A percentile compares a stretch with the other conserved stretches of the same genome.
Conservation (phyloP, 805 yeast genomes). For the Candida morakotiae region DNA sequence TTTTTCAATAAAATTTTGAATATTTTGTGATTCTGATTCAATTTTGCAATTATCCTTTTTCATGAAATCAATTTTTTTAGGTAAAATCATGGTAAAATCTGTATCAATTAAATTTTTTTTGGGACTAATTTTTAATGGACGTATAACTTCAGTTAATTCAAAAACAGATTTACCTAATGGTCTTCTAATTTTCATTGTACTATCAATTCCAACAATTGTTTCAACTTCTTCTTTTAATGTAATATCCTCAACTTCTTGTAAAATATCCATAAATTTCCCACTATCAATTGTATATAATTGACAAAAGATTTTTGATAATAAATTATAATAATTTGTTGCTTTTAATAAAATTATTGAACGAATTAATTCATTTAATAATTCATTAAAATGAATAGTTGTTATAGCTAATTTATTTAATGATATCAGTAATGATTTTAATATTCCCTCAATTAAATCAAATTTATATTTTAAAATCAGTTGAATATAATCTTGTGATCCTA, state of each 20-base stretch:
- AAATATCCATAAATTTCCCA: conserved; percentile 20
- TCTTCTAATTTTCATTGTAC: conserved; percentile 7
- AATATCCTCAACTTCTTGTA: conserved; percentile 17
- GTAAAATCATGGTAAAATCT: conserved; percentile 32
- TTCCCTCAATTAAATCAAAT: conserved; percentile 20
- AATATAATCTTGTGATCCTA: conserved; percentile 26
- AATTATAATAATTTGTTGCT: conserved; percentile 22
- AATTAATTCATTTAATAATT: conserved; percentile 22
- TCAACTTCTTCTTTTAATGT: conserved; percentile 30
- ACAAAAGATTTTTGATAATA: conserved; percentile 20
- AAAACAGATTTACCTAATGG: conserved; percentile 12
- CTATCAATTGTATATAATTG: conserved; percentile 28
- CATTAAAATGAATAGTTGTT: conserved; percentile 26
- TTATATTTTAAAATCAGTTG: conserved; percentile 36
- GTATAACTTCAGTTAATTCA: conserved; percentile 30
- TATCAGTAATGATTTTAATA: conserved; percentile 23
- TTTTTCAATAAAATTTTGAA: conserved; percentile 34
- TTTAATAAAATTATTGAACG: conserved; percentile 30
- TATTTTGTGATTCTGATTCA: conserved; percentile 9
- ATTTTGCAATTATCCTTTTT: background rate
- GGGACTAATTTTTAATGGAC: conserved; percentile 20
- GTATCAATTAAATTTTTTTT: conserved; percentile 20
- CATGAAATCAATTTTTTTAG: conserved; percentile 8
- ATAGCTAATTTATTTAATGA: conserved; percentile 30
- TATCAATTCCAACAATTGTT: conserved; percentile 28